Evolutionary conservation across 306 rosid genomes (phyloP).

Genomic region (Cicer judaicum): DNA sequence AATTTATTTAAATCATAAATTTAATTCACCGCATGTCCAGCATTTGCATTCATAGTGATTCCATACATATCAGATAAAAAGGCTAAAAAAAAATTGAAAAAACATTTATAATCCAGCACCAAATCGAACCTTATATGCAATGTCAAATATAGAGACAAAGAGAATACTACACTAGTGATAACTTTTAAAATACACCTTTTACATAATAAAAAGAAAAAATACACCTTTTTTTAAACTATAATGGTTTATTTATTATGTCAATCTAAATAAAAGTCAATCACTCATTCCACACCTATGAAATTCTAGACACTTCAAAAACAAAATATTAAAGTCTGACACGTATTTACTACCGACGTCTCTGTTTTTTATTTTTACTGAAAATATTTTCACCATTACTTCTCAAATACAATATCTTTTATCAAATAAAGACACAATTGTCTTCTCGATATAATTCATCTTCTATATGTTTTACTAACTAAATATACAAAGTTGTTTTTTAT

Average conservation of each 20-base stretch:
- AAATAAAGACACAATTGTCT: too few relatives aligned
- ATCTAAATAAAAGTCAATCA: conserved; percentile 7
- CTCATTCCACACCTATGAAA: not conserved
- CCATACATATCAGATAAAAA: conserved; percentile 56
- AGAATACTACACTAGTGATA: not conserved
- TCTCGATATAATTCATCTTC: too few relatives aligned
- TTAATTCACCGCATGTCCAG: conserved; percentile 90
- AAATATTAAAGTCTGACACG: too few relatives aligned
- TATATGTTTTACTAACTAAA: too few relatives aligned
- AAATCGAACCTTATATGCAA: not conserved
- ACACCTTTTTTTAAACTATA: conserved; percentile 26
- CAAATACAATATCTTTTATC: too few relatives aligned
- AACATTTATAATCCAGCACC: not conserved
- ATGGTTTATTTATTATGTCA: conserved; percentile 28
- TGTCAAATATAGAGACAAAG: conserved; percentile 28
- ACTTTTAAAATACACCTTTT: too few relatives aligned
- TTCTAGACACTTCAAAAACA: too few relatives aligned
- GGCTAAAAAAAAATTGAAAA: not conserved
- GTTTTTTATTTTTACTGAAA: too few relatives aligned
- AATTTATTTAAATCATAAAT: conserved; percentile 55
- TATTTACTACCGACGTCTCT: too few relatives aligned
- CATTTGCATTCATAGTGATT: conserved; percentile 69
- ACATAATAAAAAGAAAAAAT: not conserved
- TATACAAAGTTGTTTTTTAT: too few relatives aligned
- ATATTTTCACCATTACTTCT: too few relatives aligned